These are phyloP conservation scores for Ochetophila trinervis DNA, from an alignment of 306 rosid genomes.

Conservation along the genomic window DNA sequence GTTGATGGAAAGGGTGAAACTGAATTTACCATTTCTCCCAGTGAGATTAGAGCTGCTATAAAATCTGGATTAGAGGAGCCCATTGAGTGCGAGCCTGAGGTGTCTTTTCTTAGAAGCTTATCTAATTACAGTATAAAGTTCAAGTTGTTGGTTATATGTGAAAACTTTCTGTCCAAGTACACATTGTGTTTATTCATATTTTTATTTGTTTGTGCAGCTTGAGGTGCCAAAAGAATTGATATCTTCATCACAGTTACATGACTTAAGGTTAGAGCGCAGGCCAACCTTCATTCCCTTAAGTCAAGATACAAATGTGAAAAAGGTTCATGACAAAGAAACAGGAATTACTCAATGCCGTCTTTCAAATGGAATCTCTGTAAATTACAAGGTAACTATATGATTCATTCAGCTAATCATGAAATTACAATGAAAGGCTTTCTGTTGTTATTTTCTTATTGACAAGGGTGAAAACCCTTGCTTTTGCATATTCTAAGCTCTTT, in stretches of 20 bases:
- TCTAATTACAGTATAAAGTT: neutral
- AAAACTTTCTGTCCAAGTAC: neutral
- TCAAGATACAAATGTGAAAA: constrained; percentile 49
- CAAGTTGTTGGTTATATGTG: neutral
- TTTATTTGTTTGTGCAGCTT: constrained; percentile 52
- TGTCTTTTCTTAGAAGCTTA: constrained; percentile 28
- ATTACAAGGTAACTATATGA: constrained; percentile 70
- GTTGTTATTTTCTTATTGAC: neutral
- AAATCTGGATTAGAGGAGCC: constrained; percentile 75
- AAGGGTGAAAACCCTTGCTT: neutral
- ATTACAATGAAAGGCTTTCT: neutral
- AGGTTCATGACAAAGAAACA: constrained; percentile 79
- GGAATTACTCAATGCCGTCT: constrained; percentile 81
- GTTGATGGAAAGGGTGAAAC: constrained; percentile 86
- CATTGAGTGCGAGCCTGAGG: constrained; percentile 99
- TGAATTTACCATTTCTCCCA: constrained; percentile 77
- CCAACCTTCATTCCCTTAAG: constrained; percentile 70
- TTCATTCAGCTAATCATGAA: constrained; percentile 20
- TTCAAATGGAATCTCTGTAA: constrained; percentile 85
- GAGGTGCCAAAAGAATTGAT: constrained; percentile 95
- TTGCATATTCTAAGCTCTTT: neutral
- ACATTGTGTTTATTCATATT: constrained; percentile 17
- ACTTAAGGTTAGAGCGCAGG: constrained; percentile 53
- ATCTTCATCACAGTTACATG: constrained; percentile 61
- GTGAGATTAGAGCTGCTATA: constrained; percentile 81